These are phyloP conservation scores for Macrolepiota albuminosa DNA, from an alignment of 768 basidiomycete genomes.

Conservation along the genomic window DNA sequence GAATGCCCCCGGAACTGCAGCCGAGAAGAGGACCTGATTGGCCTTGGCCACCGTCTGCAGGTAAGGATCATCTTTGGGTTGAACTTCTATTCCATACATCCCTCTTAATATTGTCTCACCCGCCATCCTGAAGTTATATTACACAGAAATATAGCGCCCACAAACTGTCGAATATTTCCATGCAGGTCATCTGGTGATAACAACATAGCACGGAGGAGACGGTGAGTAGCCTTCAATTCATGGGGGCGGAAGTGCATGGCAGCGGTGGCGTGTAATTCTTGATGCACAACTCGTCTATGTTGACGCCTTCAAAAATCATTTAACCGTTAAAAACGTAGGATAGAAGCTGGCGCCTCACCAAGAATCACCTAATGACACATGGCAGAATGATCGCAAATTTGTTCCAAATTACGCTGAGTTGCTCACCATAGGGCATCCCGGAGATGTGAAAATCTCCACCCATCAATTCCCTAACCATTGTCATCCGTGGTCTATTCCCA, in stretches of 20 bases:
- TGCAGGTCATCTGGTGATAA: constrained; percentile 16
- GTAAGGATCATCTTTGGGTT: constrained; percentile 28
- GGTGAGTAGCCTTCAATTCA: constrained; percentile 16
- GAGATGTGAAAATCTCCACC: constrained; percentile 18
- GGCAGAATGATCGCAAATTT: too few relatives aligned
- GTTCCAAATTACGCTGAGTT: too few relatives aligned
- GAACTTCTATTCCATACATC: constrained; percentile 29
- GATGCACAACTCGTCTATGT: constrained; percentile 20
- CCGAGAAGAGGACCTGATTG: constrained; percentile 21
- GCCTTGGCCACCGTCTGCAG: constrained; percentile 26
- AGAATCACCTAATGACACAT: constrained; percentile 3
- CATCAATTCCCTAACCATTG: constrained; percentile 23
- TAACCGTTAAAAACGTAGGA: background rate
- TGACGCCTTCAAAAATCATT: constrained; percentile 16
- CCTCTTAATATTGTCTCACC: constrained; percentile 26
- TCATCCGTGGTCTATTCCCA: constrained; percentile 4
- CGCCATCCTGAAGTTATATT: constrained; percentile 5
- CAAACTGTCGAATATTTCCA: constrained; percentile 9
- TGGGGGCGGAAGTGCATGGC: constrained; percentile 17
- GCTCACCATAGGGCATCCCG: constrained; percentile 13
- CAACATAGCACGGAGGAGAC: constrained; percentile 19
- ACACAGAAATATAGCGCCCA: background rate
- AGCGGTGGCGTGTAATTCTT: constrained; percentile 19
- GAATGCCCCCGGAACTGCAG: constrained; percentile 25
- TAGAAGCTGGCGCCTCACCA: background rate